Evolutionary conservation across 2,329 filamentous ascomycete species (phyloP).

Genomic region (Ambrosiella xylebori): DNA sequence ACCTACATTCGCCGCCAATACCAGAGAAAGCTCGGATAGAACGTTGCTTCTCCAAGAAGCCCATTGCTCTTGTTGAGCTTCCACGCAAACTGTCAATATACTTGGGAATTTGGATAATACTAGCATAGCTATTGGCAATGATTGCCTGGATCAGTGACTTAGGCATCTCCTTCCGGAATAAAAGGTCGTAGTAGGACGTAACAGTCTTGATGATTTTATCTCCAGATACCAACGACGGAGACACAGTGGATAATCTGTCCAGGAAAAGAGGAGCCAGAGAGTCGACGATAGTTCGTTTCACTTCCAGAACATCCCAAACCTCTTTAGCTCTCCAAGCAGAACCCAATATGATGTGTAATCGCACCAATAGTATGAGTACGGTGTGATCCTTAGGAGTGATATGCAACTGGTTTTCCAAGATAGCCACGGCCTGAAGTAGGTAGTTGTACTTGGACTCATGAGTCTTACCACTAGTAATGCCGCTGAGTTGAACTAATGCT

Average conservation of each 20-base stretch:
- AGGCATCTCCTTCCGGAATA: constrained; percentile 30
- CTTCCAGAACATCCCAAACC: constrained; percentile 33
- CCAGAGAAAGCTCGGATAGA: constrained; percentile 1
- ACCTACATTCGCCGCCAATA: constrained; percentile 8
- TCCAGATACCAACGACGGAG: constrained; percentile 25
- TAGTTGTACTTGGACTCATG: constrained; percentile 13
- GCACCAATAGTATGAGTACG: constrained; percentile 32
- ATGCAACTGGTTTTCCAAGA: constrained; percentile 33
- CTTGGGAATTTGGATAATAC: constrained; percentile 29
- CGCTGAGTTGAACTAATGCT: constrained; percentile 8
- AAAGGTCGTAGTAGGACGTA: constrained; percentile 24
- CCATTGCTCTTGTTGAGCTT: constrained; percentile 36
- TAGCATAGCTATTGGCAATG: constrained; percentile 32
- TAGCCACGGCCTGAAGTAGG: constrained; percentile 30
- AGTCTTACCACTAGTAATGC: not conserved
- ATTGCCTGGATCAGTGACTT: constrained; percentile 33
- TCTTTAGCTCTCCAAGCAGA: constrained; percentile 29
- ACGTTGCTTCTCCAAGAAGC: constrained; percentile 29
- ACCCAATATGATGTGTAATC: constrained; percentile 34
- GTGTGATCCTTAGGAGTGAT: constrained; percentile 28
- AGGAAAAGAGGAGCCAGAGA: constrained; percentile 36
- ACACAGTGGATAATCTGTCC: constrained; percentile 35
- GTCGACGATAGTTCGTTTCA: constrained; percentile 42
- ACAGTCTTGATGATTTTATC: constrained; percentile 15
- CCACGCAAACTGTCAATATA: constrained; percentile 27